Base-by-base conservation (phyloP, 2,329 filamentous ascomycete species). In the Pezicula radicicola region DNA sequence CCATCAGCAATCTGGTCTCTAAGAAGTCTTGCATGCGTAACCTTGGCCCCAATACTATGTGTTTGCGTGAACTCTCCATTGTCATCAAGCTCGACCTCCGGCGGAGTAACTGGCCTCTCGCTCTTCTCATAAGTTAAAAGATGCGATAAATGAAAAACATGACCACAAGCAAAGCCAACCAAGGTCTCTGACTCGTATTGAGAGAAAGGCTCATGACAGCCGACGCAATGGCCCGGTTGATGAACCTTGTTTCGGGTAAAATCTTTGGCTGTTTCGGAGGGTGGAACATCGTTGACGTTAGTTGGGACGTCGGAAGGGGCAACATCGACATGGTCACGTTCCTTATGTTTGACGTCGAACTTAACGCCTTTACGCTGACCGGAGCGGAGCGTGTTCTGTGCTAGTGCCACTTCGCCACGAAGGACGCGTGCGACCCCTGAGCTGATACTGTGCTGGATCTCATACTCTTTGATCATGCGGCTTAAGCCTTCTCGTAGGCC, bases 381-480 rank as follows among this genome's bases (percentile, higher is more conserved):
- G 13, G 77, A 83, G 0, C 93, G 83, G 18, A 97, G 75, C 4
- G 84, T 85, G 47, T 87, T 87, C 80, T 97, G 96, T 1, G 89
- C 91, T 4, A 81, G 78, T 0, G 87, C 86, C 1, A 99, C 93
- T 70, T 99, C 94, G 52, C 92, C 91, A 47, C 88, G 79, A 40
- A 97, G 75, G 0, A 97, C 92, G 50, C 84, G 83, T 1, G 94
- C 92, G 3, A 95, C 94, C 1, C 94, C 94, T 41, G 88, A 86
- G 58, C 88, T 93, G 66, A 99, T 97, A 61, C 88, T 94, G 66
- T 89, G 85, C 71, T 97, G 94, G 42, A 99, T 89, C 66, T 97
- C 94, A 66, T 97, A 92, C 70, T 99, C 94, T 61, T 93, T 87
- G 67, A 99, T 88, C 75, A 99, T 91, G 52, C 92, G 88, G 42